Evolutionary conservation across 306 rosid species (phyloP).

Genomic region (Gleditsia sinensis): DNA sequence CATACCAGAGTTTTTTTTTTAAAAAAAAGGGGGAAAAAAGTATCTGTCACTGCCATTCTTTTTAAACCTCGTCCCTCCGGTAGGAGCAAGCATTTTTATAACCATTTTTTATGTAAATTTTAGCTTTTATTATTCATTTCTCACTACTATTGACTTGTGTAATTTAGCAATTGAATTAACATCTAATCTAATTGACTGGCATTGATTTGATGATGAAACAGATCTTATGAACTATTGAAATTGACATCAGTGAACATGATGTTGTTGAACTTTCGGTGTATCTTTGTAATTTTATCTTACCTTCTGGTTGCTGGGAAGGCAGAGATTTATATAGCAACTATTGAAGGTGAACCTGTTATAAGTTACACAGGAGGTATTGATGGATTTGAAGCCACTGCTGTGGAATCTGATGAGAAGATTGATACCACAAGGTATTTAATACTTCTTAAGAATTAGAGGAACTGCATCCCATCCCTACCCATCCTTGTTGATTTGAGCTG

Average conservation of each 20-base stretch:
- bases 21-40: background rate
- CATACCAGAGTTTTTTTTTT: background rate
- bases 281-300: slow-evolving; percentile 40
- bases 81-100: background rate
- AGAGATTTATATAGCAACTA: slow-evolving; percentile 77
- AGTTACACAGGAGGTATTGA: slow-evolving; percentile 86
- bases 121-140: background rate
- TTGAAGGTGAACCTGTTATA: slow-evolving; percentile 94
- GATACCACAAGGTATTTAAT: slow-evolving; percentile 77
- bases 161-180: slow-evolving; percentile 23
- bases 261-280: slow-evolving; percentile 40
- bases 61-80: background rate
- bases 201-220: slow-evolving; percentile 41
- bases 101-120: background rate
- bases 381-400: slow-evolving; percentile 97
- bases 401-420: slow-evolving; percentile 85
- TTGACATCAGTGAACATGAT: slow-evolving; percentile 52
- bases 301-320: slow-evolving; percentile 54
- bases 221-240: slow-evolving; percentile 56
- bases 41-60: background rate
- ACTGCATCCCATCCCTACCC: background rate
- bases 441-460: background rate
- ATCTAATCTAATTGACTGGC: slow-evolving; percentile 14
- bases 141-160: background rate
- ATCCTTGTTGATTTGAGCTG: background rate